Percentiles rank a stretch among this genome's conserved stretches.
These are phyloP conservation scores for Pelagophyceae sp. DNA, from an alignment of 352 stramenopile genomes.

Conservation along the genomic window DNA sequence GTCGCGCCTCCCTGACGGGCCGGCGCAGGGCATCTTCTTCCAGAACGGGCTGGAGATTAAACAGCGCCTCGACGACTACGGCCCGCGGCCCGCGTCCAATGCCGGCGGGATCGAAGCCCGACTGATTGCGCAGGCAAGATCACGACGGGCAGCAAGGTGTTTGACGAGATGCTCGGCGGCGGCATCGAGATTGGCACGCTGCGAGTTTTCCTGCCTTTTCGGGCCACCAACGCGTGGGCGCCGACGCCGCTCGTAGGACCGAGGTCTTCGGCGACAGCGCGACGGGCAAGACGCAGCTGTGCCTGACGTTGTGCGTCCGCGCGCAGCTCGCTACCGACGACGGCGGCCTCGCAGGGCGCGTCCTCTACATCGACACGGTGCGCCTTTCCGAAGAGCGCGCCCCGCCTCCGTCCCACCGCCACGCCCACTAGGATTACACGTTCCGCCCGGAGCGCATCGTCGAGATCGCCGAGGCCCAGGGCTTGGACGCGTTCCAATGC, in stretches of 20 bases:
- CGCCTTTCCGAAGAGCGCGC: slow-evolving; percentile 27
- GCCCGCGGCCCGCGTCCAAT: neutral
- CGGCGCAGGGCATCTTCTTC: neutral
- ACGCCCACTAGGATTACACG: slow-evolving; percentile 79
- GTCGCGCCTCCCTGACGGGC: too few species aligned
- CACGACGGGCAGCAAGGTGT: slow-evolving; percentile 40
- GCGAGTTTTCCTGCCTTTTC: too few species aligned
- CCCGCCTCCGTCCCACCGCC: too few species aligned
- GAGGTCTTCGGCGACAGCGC: slow-evolving; percentile 83
- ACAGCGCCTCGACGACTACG: neutral
- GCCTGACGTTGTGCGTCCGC: slow-evolving; percentile 69
- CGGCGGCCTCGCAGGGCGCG: slow-evolving; percentile 61
- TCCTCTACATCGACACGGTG: slow-evolving; percentile 12
- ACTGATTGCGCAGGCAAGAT: neutral
- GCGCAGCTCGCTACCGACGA: slow-evolving; percentile 68
- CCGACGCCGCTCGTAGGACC: too few species aligned
- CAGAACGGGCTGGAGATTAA: neutral
- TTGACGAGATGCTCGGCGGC: slow-evolving; percentile 70
- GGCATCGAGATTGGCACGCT: slow-evolving; percentile 66
- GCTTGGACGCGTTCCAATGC: slow-evolving; percentile 67
- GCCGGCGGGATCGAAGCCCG: neutral
- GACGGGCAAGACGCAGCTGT: slow-evolving; percentile 88
- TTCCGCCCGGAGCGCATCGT: slow-evolving; percentile 64
- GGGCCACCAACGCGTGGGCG: too few species aligned
- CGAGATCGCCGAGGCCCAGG: slow-evolving; percentile 43